Evolutionary conservation across 305 asterid genomes (phyloP), one percentile per base, ranked within the genome.

Genomic region (Rubia balearica): DNA sequence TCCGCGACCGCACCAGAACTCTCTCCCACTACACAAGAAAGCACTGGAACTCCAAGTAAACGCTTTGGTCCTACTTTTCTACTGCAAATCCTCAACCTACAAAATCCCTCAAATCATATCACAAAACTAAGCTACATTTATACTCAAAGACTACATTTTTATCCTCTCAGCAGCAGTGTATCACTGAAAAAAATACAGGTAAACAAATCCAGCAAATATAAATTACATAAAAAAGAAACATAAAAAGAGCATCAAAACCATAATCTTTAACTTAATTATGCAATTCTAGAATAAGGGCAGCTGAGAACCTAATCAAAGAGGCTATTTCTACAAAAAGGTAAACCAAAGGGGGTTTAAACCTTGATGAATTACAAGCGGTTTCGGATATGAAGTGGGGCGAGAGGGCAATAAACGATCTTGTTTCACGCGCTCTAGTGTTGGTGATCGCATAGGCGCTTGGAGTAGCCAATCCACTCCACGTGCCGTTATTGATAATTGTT

Each of bases 1-100:
- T 81, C 86, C 1, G 78, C 70, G 57, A 42, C 67, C 42, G 74
- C 77, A 73, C 79, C 91, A 71, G 77, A 65, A 73, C 42, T 59
- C 74, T 84, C 88, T 79, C 76, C 89, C 74, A 75, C 75, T 74
- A 73, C 74, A 80, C 91, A 88, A 36, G 83, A 81, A 77, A 87
- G 61, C 75, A 72, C 70, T 4, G 89, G 86, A 75, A 70, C 71
- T 65, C 75, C 49, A 75, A 69, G 61, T 64, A 74, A 67, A 73
- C 73, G 79, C 68, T 67, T 78, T 59, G 65, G 65, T 55, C 74
- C 70, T 73, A 67, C 78, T 61, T 72, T 75, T 74, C 75, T 75
- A 70, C 73, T 71, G 78, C 71, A 81, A 76, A 81, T 61, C 73
- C 81, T 63, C 74, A 80, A 71, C 82, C 97, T 88, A 83, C 73